phyloP scores from a whole-genome alignment of 352 stramenopile species.

The Globisporangium rhizosaccharum region DNA sequence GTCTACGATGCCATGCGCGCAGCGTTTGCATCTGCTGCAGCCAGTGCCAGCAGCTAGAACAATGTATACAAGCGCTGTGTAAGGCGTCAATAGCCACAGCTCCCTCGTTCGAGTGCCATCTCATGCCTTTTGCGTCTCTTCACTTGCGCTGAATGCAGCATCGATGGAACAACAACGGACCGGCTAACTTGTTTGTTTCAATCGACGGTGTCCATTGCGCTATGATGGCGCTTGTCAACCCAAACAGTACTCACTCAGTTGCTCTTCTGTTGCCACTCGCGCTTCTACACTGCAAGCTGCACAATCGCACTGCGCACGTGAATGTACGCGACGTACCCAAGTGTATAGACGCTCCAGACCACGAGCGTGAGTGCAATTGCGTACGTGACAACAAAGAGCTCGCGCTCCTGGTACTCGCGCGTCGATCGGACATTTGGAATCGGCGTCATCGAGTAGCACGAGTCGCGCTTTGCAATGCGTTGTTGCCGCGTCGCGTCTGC shows the following conservation, averaged over 20 bases:
- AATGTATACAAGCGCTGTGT: neutral
- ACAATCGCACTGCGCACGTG: constrained; percentile 6
- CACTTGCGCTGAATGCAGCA: too few species aligned
- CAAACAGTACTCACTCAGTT: too few species aligned
- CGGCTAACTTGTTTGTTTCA: too few species aligned
- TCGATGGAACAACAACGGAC: too few species aligned
- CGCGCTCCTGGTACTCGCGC: constrained; percentile 40
- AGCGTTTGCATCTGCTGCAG: constrained; percentile 3
- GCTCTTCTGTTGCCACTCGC: neutral
- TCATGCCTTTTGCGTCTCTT: too few species aligned
- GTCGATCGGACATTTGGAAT: constrained; percentile 28
- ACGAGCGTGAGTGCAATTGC: constrained; percentile 36
- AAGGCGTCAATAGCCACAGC: too few species aligned
- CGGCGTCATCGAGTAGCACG: constrained; percentile 26
- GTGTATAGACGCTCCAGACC: constrained; percentile 39
- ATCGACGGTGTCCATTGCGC: too few species aligned
- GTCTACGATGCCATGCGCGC: constrained; percentile 42
- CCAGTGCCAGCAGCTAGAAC: neutral
- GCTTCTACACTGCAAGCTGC: neutral
- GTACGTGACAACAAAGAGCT: constrained; percentile 39
- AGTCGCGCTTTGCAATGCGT: constrained; percentile 26
- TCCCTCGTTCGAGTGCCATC: too few species aligned
- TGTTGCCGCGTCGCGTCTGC: constrained; percentile 32
- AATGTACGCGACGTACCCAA: constrained; percentile 20
- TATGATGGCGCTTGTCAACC: too few species aligned